Conservation (phyloP, 345 rosid species). For the Psidium guajava region DNA sequence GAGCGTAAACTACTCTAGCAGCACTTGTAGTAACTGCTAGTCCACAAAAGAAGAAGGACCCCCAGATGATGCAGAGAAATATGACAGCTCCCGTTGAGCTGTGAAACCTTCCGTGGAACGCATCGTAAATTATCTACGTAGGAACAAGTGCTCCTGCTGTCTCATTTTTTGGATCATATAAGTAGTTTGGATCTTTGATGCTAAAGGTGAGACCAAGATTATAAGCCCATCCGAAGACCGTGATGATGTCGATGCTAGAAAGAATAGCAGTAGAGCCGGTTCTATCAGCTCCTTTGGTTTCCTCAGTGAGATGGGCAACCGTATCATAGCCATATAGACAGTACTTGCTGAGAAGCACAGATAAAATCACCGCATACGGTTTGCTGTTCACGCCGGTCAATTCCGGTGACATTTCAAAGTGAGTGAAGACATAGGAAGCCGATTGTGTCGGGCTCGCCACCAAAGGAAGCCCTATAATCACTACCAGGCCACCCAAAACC, state of each 20-base stretch:
- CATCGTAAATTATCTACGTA: conserved; percentile 9
- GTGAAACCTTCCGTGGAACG: conserved; percentile 9
- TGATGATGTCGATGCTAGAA: conserved; percentile 6
- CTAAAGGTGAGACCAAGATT: conserved; percentile 6
- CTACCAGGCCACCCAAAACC: conserved; percentile 3
- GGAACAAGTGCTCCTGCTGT: conserved; percentile 8
- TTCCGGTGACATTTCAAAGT: conserved; percentile 1
- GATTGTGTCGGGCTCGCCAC: not conserved
- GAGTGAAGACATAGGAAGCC: conserved; percentile 7
- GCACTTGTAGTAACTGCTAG: conserved; percentile 14
- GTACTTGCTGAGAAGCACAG: conserved; percentile 7
- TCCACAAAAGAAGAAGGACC: conserved; percentile 19
- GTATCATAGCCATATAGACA: conserved; percentile 11
- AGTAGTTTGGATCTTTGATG: conserved; percentile 3
- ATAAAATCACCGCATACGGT: conserved; percentile 7
- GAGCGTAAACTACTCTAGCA: conserved; percentile 16
- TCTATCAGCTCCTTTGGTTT: conserved; percentile 7
- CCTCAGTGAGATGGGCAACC: conserved; percentile 11
- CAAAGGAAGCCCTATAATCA: not conserved
- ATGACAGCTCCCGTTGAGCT: conserved; percentile 13
- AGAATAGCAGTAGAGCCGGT: not conserved
- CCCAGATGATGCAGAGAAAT: conserved; percentile 14
- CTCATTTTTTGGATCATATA: conserved; percentile 12
- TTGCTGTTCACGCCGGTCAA: not conserved
- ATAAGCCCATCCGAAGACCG: conserved; percentile 6